phyloP scores from a whole-genome alignment of 768 basidiomycete genomes.

The Boletus pseudo-olivaceus region DNA sequence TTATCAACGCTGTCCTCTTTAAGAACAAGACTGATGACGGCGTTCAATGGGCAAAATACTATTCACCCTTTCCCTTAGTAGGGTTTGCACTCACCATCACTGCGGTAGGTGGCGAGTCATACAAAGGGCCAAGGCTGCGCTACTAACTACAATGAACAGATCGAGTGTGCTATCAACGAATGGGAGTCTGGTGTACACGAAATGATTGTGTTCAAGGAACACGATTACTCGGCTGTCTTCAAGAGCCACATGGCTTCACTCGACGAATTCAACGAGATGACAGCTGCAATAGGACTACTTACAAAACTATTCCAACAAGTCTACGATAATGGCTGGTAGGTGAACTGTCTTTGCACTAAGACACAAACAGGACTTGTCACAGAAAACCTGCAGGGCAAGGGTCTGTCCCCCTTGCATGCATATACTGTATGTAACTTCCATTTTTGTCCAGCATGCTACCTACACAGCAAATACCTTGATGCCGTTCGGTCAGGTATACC shows the following conservation, averaged over 20 bases:
- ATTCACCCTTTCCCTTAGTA: not conserved
- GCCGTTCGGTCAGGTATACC: no score
- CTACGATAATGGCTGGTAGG: not conserved
- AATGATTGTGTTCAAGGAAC: not conserved
- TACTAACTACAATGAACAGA: not conserved
- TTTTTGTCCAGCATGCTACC: no score
- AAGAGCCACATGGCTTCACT: not conserved
- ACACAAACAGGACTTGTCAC: no score
- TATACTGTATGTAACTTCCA: no score
- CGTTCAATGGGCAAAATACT: not conserved
- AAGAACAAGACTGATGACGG: not conserved
- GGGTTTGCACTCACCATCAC: not conserved
- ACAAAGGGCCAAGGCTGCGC: not conserved
- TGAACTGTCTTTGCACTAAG: not conserved
- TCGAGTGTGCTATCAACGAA: not conserved
- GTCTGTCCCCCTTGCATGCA: no score
- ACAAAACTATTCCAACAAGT: not conserved
- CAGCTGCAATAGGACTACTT: not conserved
- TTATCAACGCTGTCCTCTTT: not conserved
- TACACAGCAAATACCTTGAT: no score
- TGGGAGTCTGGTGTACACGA: not conserved
- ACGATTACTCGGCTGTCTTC: not conserved
- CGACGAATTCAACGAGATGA: not conserved
- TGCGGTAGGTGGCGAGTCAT: not conserved
- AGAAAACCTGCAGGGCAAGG: no score